phyloP scores from a whole-genome alignment of 78 protist species.

The Guillardia theta region DNA sequence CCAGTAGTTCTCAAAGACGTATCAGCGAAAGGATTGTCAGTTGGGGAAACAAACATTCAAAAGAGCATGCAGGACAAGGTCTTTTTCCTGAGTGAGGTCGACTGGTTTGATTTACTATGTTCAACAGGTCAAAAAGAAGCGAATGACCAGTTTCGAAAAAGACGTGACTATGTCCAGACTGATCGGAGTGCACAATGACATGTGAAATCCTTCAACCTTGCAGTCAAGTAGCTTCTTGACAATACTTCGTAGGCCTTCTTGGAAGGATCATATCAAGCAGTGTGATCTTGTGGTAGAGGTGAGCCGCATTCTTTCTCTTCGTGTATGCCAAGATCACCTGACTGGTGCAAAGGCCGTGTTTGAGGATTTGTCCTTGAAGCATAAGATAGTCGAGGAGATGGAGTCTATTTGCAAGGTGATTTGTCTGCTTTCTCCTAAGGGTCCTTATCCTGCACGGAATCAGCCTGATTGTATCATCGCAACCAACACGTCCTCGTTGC shows the following conservation, averaged over 20 bases:
- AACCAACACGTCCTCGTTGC: slow-evolving; percentile 83
- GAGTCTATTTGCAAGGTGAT: background rate
- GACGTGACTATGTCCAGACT: background rate
- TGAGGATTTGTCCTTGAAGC: slow-evolving; percentile 72
- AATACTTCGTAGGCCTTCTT: too few species aligned
- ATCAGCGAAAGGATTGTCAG: slow-evolving; percentile 44
- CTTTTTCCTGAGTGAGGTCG: too few species aligned
- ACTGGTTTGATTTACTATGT: too few species aligned
- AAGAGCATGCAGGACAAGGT: background rate
- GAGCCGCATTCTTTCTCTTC: background rate
- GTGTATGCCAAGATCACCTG: background rate
- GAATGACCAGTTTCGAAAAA: background rate
- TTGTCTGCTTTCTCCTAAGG: too few species aligned
- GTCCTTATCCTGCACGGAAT: too few species aligned
- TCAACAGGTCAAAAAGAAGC: slow-evolving; percentile 40
- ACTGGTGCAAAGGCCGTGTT: slow-evolving; percentile 79
- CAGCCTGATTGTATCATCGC: slow-evolving; percentile 68
- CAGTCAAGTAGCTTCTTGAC: too few species aligned
- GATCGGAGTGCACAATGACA: background rate
- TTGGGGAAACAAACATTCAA: slow-evolving; percentile 58
- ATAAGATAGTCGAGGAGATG: slow-evolving; percentile 24
- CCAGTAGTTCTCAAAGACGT: slow-evolving; percentile 45
- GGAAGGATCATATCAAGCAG: background rate
- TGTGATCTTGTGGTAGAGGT: background rate
- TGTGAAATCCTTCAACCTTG: too few species aligned